Base-by-base conservation (phyloP, 1,284 basidiomycete genomes). In the Leccinum subspadiceum region DNA sequence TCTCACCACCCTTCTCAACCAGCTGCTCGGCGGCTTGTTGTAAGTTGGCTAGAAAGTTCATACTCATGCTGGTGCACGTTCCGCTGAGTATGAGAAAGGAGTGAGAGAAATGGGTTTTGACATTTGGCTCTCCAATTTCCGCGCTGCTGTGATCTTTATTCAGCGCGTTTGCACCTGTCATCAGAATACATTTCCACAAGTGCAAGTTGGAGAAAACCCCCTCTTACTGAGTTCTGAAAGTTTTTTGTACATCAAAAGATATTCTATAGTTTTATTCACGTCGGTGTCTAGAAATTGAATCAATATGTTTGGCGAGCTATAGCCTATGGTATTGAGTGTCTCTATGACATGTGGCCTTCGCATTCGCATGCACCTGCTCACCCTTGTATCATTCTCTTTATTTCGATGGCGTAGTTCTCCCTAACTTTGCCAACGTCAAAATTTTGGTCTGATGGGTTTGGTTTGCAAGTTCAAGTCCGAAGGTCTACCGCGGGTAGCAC, bases 21-120 rank as follows among this genome's bases (percentile, higher is more conserved):
- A n/a, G 3, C 53, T 67, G 3, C 55, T 65, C 22, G 48, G 56
- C 1, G 58, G 58, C 9, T 44, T 57, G 37, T 10, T 59, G 49
- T 66, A 56, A 64, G 20, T 15, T 26, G 48, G 22, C 48, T 26
- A 49, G 7, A 0, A 7, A 24, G 15, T 26, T 49, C 48, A 49
- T 26, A n/a, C 24, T 49, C 48, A 49, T 26, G 10, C 10, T 17
- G 41, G 41, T 44, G 41, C 10, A 10, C 39, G 17, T 17, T 44
- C 41, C 41, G 17, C 41, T 17, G 17, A 44, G 41, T 6, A 20
- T 44, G 17, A 44, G 41, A 17, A 44, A 44, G 41, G 41, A 20
- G 17, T 44, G 41, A 17, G 41, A 44, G 41, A 0, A 44, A 44
- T 20, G 17, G 41, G 9, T 20, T 44, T 44, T 44, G 41, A 6